Evolutionary conservation across 768 basidiomycete genomes (phyloP).

Genomic region (Kwoniella heveanensis): DNA sequence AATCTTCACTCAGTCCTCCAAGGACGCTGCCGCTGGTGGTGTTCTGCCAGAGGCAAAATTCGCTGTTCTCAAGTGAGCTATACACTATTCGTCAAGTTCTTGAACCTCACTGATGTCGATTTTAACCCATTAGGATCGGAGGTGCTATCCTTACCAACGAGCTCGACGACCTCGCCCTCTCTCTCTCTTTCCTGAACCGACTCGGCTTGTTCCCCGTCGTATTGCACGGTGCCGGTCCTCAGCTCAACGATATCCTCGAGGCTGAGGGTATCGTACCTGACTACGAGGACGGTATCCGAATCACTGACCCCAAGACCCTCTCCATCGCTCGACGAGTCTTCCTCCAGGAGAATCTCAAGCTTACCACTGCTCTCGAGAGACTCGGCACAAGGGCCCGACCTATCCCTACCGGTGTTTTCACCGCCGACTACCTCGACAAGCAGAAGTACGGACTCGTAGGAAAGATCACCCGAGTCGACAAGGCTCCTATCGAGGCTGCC

Average conservation of each 20-base stretch:
- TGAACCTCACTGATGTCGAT: constrained; percentile 1
- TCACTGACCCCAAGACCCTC: constrained; percentile 94
- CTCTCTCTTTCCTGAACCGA: constrained; percentile 92
- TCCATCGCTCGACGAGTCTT: constrained; percentile 93
- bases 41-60: constrained; percentile 71
- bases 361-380: constrained; percentile 87
- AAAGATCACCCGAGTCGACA: constrained; percentile 91
- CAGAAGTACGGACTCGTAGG: constrained; percentile 95
- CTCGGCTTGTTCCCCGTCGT: constrained; percentile 98
- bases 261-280: constrained; percentile 90
- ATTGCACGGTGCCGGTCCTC: constrained; percentile 93
- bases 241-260: constrained; percentile 87
- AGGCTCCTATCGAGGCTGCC: constrained; percentile 92
- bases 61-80: constrained; percentile 79
- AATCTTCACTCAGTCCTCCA: constrained; percentile 93
- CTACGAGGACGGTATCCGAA: constrained; percentile 95
- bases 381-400: constrained; percentile 96
- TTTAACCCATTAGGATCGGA: constrained; percentile 63
- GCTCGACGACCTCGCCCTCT: constrained; percentile 88
- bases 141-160: constrained; percentile 87
- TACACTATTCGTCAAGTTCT: neutral
- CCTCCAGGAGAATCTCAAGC: constrained; percentile 93
- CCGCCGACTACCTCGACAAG: constrained; percentile 92
- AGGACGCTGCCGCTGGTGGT: constrained; percentile 62
- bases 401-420: constrained; percentile 96